Evolutionary conservation across 306 rosid genomes (phyloP).

Genomic region (Acacia acuminata): DNA sequence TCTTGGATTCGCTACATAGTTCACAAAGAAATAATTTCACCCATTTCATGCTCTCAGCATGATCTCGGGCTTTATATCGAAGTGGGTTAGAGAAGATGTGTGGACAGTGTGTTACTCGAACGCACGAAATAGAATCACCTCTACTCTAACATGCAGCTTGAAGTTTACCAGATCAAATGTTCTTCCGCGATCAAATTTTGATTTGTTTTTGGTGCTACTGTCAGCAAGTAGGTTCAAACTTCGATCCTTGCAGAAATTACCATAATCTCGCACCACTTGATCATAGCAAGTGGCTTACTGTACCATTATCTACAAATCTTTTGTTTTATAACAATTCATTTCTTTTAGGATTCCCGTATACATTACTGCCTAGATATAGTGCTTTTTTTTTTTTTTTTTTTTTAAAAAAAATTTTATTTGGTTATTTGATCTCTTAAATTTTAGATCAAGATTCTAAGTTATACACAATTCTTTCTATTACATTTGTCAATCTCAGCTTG

Average conservation of each 20-base stretch:
- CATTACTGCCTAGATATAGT: background rate
- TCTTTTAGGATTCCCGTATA: background rate
- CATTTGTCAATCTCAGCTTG: no score
- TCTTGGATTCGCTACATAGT: constrained; percentile 28
- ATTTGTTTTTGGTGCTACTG: background rate
- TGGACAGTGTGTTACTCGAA: constrained; percentile 13
- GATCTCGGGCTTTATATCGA: background rate
- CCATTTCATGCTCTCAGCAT: background rate
- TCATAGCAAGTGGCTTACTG: background rate
- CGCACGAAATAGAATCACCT: constrained; percentile 15
- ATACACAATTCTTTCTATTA: background rate
- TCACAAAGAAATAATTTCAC: constrained; percentile 1
- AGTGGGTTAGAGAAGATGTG: constrained; percentile 23
- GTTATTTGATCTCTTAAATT: background rate
- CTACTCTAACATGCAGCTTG: constrained; percentile 29
- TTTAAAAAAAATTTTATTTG: no score
- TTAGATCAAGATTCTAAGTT: background rate
- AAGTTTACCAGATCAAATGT: background rate
- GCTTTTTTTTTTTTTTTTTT: background rate
- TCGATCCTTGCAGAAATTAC: background rate
- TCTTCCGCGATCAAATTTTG: background rate
- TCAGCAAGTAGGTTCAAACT: background rate
- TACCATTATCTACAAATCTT: background rate
- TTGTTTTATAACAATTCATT: background rate
- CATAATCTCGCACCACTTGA: no score